Evolutionary conservation across 1,139 yeast genomes (phyloP).

Genomic region (Pneumocystis wakefieldiae): DNA sequence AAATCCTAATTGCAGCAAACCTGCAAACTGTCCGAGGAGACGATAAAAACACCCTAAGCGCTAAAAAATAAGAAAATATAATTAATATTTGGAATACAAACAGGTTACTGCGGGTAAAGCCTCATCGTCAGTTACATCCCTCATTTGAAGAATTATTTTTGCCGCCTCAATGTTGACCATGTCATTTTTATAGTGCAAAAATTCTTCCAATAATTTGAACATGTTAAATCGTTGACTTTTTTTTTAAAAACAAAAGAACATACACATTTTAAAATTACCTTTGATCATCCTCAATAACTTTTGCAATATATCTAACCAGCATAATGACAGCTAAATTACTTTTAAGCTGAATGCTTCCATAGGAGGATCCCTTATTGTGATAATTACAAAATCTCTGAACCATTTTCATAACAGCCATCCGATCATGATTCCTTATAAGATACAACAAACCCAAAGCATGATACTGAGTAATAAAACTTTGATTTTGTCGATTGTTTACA

Average conservation of each 20-base stretch:
- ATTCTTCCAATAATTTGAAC: slow-evolving; percentile 51
- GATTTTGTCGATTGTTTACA: slow-evolving; percentile 11
- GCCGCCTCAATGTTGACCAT: slow-evolving; percentile 92
- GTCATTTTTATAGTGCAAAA: slow-evolving; percentile 71
- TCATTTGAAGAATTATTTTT: slow-evolving; percentile 55
- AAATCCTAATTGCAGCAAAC: slow-evolving; percentile 82
- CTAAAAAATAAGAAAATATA: slow-evolving; percentile 22
- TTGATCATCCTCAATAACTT: slow-evolving; percentile 44
- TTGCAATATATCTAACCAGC: slow-evolving; percentile 67
- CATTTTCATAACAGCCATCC: slow-evolving; percentile 84
- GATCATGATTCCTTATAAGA: slow-evolving; percentile 77
- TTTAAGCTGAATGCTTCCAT: slow-evolving; percentile 32
- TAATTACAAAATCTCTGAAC: slow-evolving; percentile 56
- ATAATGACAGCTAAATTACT: slow-evolving; percentile 58
- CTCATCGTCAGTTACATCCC: slow-evolving; percentile 47
- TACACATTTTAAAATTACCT: slow-evolving; percentile 3
- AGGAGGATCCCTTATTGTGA: slow-evolving; percentile 7
- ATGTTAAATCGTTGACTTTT: slow-evolving; percentile 31
- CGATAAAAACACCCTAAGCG: slow-evolving; percentile 62
- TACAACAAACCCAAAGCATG: slow-evolving; percentile 88
- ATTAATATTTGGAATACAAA: not conserved
- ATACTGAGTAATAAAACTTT: slow-evolving; percentile 73
- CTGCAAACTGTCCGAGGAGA: slow-evolving; percentile 84
- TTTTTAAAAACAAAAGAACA: not conserved
- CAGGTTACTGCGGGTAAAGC: slow-evolving; percentile 25